Evolutionary conservation across 352 stramenopile genomes (phyloP), one percentile per base, ranked within the genome.

Genomic region (Hyphochytrium catenoides): DNA sequence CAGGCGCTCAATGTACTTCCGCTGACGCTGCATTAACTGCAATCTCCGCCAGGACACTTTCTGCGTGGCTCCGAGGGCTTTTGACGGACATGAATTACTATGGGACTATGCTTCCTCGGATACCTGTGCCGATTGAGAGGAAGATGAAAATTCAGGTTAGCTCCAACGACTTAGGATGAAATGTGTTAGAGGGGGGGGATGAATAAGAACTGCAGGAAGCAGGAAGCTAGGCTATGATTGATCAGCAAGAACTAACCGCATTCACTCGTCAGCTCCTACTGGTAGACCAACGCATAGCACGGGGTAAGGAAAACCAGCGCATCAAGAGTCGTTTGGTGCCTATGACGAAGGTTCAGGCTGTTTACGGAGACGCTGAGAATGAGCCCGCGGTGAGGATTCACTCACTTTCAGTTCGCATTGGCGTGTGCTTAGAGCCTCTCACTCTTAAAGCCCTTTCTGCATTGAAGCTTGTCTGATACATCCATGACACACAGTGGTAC

Each of bases 281-380:
- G 18, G 50, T 78, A 8, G 56, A 47, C 4, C 60, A 59, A 8
- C 68, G 73, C 33, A 62, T 74, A 27, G 56, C 70, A 30, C 69
- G 69, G 18, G 59, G 54, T 2, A 57, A 64, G 41, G 48, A 48
- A 7, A 82, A 86, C 31, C 35, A 72, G 14, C 41, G 50, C 11
- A 69, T 77, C 26, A 50, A 67, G 21, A 49, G 82, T 22, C 78
- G 72, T 30, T 50, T 89, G 16, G 74, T 67, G 44, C 54, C 72
- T 8, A 85, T 84, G n/a, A 71, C 56, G 15, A 87, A 86, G 42
- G 53, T 96, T 15, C 72, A 67, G 17, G 86, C 84, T 3, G 76
- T 95, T 49, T 97, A 97, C 45, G 65, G 66, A 0, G 88, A 96
- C 51, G 84, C 95, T 25, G 82, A 95, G 29, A 95, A 96, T 52